phyloP scores from a whole-genome alignment of 1,139 yeast genomes.

The Ogataea hybrid region DNA sequence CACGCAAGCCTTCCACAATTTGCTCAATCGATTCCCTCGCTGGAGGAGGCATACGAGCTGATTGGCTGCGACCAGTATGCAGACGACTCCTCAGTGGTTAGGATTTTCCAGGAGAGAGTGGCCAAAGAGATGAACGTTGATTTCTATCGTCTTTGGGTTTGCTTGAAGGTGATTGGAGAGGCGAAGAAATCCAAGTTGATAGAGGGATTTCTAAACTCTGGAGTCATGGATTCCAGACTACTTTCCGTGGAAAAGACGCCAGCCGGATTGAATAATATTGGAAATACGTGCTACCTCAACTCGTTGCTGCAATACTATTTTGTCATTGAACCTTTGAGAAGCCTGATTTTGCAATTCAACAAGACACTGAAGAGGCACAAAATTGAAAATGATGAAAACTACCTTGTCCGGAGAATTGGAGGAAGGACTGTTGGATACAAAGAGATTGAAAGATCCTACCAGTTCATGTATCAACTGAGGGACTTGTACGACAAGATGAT shows the following conservation, averaged over 20 bases:
- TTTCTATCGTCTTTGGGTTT: conserved; percentile 48
- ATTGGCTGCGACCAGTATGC: conserved; percentile 46
- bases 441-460: conserved; percentile 79
- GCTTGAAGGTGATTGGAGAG: conserved; percentile 48
- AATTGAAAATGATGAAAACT: conserved; percentile 31
- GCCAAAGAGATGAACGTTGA: conserved; percentile 38
- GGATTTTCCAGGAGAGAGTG: conserved; percentile 49
- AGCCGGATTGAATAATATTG: conserved; percentile 88
- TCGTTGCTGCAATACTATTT: conserved; percentile 88
- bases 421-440: conserved; percentile 72
- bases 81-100: conserved; percentile 54
- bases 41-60: conserved; percentile 38
- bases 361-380: conserved; percentile 28
- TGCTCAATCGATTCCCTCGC: conserved; percentile 17
- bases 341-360: conserved; percentile 57
- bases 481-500: conserved; percentile 71
- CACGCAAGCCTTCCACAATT: conserved; percentile 43
- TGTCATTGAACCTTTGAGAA: conserved; percentile 77
- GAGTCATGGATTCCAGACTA: conserved; percentile 57
- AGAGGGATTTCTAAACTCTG: conserved; percentile 50
- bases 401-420: conserved; percentile 64
- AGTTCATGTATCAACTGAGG: conserved; percentile 71
- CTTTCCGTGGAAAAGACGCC: conserved; percentile 74
- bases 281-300: conserved; percentile 92
- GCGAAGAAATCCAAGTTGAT: conserved; percentile 52